Conservation (phyloP, 345 rosid species). For the Fremontodendron californicum region DNA sequence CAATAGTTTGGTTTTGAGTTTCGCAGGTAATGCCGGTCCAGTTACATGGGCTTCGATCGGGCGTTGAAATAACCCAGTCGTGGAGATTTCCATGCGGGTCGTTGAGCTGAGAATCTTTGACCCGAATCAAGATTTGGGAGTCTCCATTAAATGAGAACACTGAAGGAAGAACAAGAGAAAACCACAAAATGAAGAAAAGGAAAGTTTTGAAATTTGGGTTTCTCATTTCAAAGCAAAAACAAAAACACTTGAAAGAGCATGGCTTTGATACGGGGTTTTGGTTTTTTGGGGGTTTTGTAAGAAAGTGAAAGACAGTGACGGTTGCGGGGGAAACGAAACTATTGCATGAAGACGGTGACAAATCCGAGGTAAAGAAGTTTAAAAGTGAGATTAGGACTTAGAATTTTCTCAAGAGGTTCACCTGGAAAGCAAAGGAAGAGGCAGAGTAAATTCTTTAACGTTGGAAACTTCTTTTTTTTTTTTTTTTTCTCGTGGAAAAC, state of each 20-base stretch:
- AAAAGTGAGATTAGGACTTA: too few relatives aligned
- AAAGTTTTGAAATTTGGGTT: not conserved
- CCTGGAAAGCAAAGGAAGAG: too few relatives aligned
- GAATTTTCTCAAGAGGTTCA: too few relatives aligned
- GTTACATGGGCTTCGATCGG: conserved; percentile 42
- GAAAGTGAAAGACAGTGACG: not conserved
- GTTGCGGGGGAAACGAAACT: not conserved
- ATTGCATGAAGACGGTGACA: too few relatives aligned
- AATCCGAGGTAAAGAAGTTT: too few relatives aligned
- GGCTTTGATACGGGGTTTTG: not conserved
- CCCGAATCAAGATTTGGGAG: conserved; percentile 43
- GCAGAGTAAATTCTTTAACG: too few relatives aligned
- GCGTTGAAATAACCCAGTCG: conserved; percentile 45
- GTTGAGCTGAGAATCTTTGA: conserved; percentile 32
- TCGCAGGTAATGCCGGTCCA: conserved; percentile 69
- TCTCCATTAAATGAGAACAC: conserved; percentile 34
- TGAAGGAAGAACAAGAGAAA: not conserved
- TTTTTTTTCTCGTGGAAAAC: too few relatives aligned
- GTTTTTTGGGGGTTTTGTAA: not conserved
- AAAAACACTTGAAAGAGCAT: not conserved
- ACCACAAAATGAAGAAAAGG: not conserved
- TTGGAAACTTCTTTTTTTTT: too few relatives aligned
- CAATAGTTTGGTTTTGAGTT: conserved; percentile 27
- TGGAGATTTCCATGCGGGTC: conserved; percentile 44
- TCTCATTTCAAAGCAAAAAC: conserved; percentile 13